Base-by-base conservation (phyloP, 1,284 basidiomycete species). In the Golubevia sp. region DNA sequence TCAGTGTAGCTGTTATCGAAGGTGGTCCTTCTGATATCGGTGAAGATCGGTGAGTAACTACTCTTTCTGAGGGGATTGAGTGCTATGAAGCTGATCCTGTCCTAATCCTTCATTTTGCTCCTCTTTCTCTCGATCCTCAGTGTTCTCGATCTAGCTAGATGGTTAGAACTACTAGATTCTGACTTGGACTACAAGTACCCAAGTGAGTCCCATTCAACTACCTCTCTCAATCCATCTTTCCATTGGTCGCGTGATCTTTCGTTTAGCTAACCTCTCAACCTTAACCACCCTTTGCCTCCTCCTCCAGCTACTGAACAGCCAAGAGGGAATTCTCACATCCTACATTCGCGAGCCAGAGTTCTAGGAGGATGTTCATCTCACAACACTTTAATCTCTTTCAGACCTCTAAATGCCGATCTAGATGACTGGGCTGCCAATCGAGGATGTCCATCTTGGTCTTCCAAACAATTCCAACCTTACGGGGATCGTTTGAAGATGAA, bases 321-420 rank as follows among this genome's bases (percentile, higher is more conserved):
- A 15, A 68, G 71, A 11, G 83, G 83, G 26, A 84, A 84, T 70
- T 84, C 82, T 57, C 77, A 82, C 69, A 84, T 84, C 59, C 69
- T 74, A n/a, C 83, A 84, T 64, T 79, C 75, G 15, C 73, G 83
- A 25, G 83, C 83, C 0, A 64, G 67, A 5, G 83, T 84, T 7
- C 71, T 84, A 11, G 83, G 83, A 26, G 83, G 83, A 38, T 84
- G 83, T 67, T 77, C 74, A 18, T 81, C 77, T 54, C 83, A 84
- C 75, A 84, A 84, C 69, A 84, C 83, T 24, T 69, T 84, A 34
- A 84, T 84, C 65, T 82, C 78, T 51, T 84, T 84, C 71, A 68
- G 81, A 24, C 83, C 83, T 8, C 83, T 84, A 63, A 79, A 81
- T 54, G 79, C 67, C 61, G 83, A 84, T 54, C 66, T 84, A 44